Conservation (phyloP, 768 basidiomycete species). For the Pleurotus tuber-regium region DNA sequence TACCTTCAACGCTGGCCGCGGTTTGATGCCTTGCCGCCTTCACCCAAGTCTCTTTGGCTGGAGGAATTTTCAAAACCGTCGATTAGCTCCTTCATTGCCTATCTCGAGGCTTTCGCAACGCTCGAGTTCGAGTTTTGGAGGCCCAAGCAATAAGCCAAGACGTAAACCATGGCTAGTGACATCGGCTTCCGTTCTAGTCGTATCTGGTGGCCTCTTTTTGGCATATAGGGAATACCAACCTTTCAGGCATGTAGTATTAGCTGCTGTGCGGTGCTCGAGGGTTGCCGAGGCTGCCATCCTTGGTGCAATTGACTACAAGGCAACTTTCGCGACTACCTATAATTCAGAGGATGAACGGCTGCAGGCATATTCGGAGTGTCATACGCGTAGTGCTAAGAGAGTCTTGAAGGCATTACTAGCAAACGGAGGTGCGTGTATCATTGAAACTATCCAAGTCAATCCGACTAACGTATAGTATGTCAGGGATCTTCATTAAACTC, state of each 20-base stretch:
- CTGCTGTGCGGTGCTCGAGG: slow-evolving; percentile 74
- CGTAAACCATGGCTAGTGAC: slow-evolving; percentile 34
- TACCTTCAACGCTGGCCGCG: neutral
- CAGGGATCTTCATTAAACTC: slow-evolving; percentile 83
- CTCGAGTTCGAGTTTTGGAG: neutral
- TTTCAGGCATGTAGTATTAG: slow-evolving; percentile 72
- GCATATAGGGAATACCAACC: slow-evolving; percentile 72
- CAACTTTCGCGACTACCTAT: slow-evolving; percentile 56
- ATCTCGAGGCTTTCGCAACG: slow-evolving; percentile 5
- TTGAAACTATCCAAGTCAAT: neutral
- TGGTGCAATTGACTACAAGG: slow-evolving; percentile 71
- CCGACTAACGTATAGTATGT: slow-evolving; percentile 4
- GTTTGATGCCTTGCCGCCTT: slow-evolving; percentile 7
- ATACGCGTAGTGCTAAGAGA: slow-evolving; percentile 76
- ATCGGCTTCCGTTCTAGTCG: slow-evolving; percentile 31
- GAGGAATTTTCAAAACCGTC: neutral
- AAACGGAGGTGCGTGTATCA: slow-evolving; percentile 69
- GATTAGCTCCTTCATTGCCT: neutral
- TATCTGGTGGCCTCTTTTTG: slow-evolving; percentile 35
- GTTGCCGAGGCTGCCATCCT: slow-evolving; percentile 67
- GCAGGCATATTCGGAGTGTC: slow-evolving; percentile 72
- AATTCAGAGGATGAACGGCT: slow-evolving; percentile 45
- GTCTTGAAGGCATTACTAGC: slow-evolving; percentile 81
- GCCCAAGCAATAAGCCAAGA: neutral
- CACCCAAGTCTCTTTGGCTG: neutral